Evolutionary conservation across 768 basidiomycete genomes (phyloP).

Genomic region (Termitomyces titanicus): DNA sequence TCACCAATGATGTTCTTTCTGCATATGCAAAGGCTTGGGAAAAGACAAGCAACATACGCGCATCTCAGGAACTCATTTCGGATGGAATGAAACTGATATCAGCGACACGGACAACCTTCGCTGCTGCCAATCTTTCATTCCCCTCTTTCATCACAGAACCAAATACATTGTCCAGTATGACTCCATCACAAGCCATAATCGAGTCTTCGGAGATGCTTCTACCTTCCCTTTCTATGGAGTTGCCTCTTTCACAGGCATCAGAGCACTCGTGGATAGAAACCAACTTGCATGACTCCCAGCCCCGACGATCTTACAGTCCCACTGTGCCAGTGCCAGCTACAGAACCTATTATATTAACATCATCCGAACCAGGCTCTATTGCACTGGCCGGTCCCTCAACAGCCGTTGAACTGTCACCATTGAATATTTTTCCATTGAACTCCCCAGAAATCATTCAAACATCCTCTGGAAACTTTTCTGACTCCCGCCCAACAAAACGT

Average conservation of each 20-base stretch:
- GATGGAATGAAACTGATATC: background rate
- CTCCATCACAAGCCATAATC: background rate
- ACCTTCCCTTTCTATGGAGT: background rate
- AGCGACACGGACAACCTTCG: background rate
- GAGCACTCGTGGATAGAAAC: background rate
- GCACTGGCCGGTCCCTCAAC: background rate
- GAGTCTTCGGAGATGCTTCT: background rate
- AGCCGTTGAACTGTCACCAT: background rate
- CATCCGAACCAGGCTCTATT: background rate
- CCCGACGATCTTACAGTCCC: background rate
- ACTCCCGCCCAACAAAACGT: background rate
- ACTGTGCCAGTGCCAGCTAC: background rate
- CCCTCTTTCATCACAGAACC: background rate
- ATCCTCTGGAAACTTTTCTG: background rate
- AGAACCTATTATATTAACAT: background rate
- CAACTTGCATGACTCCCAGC: background rate
- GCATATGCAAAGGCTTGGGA: slow-evolving; percentile 22
- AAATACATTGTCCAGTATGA: background rate
- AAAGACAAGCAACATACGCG: slow-evolving; percentile 18
- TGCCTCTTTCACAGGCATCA: background rate
- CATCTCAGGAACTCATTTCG: slow-evolving; percentile 19
- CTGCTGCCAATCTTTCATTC: background rate
- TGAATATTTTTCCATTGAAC: background rate
- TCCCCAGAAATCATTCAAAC: background rate
- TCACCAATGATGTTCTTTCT: slow-evolving; percentile 18